Percentiles rank a stretch among this genome's conserved stretches.
These are phyloP conservation scores for Heliamphora pulchella DNA, from an alignment of 179 eudicot genomes.

Conservation along the genomic window DNA sequence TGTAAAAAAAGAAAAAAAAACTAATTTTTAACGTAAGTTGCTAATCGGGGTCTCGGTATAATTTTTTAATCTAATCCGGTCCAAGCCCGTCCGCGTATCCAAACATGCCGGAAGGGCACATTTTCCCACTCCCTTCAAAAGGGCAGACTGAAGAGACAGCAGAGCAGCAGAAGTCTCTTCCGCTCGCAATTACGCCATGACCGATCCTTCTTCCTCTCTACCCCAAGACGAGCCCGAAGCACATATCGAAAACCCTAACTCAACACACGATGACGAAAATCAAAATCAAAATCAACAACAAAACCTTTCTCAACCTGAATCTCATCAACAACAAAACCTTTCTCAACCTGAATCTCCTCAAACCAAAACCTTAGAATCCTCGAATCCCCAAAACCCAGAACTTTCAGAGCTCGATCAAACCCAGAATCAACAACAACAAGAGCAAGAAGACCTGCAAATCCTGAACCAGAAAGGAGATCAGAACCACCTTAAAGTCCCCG, in stretches of 20 bases:
- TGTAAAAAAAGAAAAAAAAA: no score
- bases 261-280: slow-evolving; percentile 13
- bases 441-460: slow-evolving; percentile 1
- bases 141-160: no score
- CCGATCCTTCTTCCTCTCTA: not conserved
- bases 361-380: slow-evolving; percentile 20
- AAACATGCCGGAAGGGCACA: no score
- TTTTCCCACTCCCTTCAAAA: no score
- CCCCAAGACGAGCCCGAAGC: not conserved
- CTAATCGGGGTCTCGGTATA: no score
- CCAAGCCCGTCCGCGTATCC: no score
- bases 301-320: not conserved
- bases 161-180: no score
- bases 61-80: no score
- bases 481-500: slow-evolving; percentile 2
- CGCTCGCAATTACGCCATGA: not conserved
- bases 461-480: slow-evolving; percentile 10
- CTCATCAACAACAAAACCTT: not conserved
- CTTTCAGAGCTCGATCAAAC: not conserved
- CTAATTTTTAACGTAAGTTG: no score
- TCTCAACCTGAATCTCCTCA: slow-evolving; percentile 2
- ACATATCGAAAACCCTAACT: slow-evolving; percentile 12
- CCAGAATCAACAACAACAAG: slow-evolving; percentile 14
- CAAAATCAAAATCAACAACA: not conserved
- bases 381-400: slow-evolving; percentile 15